A percentile compares a stretch with the other conserved stretches of the same genome.
Conservation (phyloP, 768 basidiomycete genomes). For the Holtermanniella nyarrowii region DNA sequence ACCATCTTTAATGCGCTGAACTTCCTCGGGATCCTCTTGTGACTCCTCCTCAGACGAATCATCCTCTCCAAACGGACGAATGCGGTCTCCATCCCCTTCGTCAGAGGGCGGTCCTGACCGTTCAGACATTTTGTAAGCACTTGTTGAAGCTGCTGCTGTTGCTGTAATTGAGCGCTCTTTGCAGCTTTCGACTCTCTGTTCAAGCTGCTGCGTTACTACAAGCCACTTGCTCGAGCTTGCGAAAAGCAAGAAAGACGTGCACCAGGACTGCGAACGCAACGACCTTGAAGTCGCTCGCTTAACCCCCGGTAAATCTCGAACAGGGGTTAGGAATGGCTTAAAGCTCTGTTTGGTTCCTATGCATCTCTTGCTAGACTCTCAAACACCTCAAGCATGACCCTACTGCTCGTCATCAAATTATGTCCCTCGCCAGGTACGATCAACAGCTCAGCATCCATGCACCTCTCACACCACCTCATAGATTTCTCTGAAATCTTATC, state of each 20-base stretch:
- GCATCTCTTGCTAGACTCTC: constrained; percentile 26
- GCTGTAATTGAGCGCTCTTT: too few species aligned
- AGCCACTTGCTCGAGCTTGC: too few species aligned
- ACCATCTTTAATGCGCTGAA: constrained; percentile 63
- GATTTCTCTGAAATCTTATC: constrained; percentile 87
- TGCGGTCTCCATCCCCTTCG: constrained; percentile 37
- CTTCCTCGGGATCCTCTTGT: constrained; percentile 86
- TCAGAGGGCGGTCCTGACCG: constrained; percentile 23
- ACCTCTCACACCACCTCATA: constrained; percentile 70
- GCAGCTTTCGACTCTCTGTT: too few species aligned
- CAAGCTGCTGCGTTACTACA: too few species aligned
- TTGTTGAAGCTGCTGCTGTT: too few species aligned
- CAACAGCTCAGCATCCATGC: constrained; percentile 63
- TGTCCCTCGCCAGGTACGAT: constrained; percentile 85
- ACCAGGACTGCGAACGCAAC: too few species aligned
- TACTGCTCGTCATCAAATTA: constrained; percentile 75
- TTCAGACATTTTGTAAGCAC: constrained; percentile 31
- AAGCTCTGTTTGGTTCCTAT: background rate
- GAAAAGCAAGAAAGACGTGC: too few species aligned
- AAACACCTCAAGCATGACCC: constrained; percentile 39
- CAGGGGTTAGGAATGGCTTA: background rate
- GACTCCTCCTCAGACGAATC: constrained; percentile 45
- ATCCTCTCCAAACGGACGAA: constrained; percentile 37
- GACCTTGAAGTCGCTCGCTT: background rate
- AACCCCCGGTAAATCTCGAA: background rate